phyloP scores from a whole-genome alignment of 169 alveolate genomes.

The Cryptosporidium canis region DNA sequence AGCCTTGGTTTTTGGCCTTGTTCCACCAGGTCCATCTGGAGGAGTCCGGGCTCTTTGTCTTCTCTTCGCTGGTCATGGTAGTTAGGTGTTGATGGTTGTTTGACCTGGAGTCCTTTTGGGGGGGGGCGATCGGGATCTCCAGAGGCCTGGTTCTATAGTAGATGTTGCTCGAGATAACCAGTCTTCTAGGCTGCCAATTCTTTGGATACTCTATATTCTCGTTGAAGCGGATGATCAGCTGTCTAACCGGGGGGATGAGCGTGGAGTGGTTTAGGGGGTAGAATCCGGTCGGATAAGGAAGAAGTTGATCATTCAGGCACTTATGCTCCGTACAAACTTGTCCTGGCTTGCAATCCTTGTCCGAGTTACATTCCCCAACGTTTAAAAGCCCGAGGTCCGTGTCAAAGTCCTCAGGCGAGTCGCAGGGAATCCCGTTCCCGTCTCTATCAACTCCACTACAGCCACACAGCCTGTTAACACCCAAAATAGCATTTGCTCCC shows the following conservation, averaged over 20 bases:
- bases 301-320: slow-evolving; percentile 74
- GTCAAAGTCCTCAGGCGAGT: slow-evolving; percentile 78
- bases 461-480: slow-evolving; percentile 79
- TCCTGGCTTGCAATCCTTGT: slow-evolving; percentile 66
- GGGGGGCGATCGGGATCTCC: slow-evolving; percentile 31
- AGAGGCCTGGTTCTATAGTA: slow-evolving; percentile 32
- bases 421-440: slow-evolving; percentile 75
- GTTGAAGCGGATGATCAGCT: slow-evolving; percentile 72
- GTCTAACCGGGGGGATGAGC: slow-evolving; percentile 76
- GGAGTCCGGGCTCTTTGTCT: not conserved
- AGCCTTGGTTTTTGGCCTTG: slow-evolving; percentile 26
- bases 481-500: slow-evolving; percentile 75
- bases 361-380: slow-evolving; percentile 61
- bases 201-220: slow-evolving; percentile 75
- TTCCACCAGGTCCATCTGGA: slow-evolving; percentile 73
- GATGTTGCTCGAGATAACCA: slow-evolving; percentile 33
- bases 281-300: slow-evolving; percentile 74
- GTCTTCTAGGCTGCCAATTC: slow-evolving; percentile 66
- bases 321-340: slow-evolving; percentile 74
- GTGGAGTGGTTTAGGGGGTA: slow-evolving; percentile 73
- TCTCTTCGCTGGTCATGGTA: slow-evolving; percentile 14
- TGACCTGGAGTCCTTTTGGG: slow-evolving; percentile 34
- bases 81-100: not conserved
- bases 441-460: slow-evolving; percentile 79
- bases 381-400: slow-evolving; percentile 76